phyloP scores from a whole-genome alignment of 2,329 filamentous ascomycete genomes.

The Exophiala sp. region DNA sequence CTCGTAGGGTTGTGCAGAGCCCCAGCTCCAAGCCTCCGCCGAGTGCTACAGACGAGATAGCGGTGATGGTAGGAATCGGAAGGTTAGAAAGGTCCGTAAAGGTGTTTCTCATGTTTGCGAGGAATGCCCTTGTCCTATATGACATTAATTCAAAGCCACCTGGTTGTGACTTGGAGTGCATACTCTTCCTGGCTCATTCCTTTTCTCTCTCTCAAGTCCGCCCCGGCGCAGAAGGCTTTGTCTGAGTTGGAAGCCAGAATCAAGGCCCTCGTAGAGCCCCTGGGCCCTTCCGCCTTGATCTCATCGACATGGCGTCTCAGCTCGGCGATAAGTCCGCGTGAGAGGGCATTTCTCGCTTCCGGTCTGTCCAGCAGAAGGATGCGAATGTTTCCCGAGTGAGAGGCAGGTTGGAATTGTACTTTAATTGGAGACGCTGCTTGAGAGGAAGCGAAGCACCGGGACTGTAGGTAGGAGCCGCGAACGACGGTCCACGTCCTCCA shows the following conservation, averaged over 20 bases:
- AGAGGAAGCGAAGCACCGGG: conserved; percentile 13
- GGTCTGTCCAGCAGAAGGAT: conserved; percentile 84
- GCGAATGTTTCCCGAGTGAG: conserved; percentile 75
- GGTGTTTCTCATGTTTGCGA: conserved; percentile 67
- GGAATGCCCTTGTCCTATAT: conserved; percentile 69
- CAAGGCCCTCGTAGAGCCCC: conserved; percentile 65
- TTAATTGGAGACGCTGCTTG: conserved; percentile 45
- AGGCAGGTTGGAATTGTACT: conserved; percentile 68
- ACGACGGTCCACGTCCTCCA: conserved; percentile 5
- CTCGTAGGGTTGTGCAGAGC: conserved; percentile 79
- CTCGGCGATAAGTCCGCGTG: conserved; percentile 64
- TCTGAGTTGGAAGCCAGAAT: conserved; percentile 82
- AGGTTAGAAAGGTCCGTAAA: conserved; percentile 67
- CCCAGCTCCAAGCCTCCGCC: conserved; percentile 92
- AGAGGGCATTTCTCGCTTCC: conserved; percentile 83
- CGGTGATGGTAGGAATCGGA: conserved; percentile 82
- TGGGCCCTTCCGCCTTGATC: conserved; percentile 56
- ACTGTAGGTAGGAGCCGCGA: neutral
- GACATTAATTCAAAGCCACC: conserved; percentile 5
- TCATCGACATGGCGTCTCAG: conserved; percentile 67
- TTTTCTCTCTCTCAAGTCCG: conserved; percentile 83
- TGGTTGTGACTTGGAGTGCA: conserved; percentile 30
- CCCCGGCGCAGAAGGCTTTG: conserved; percentile 83
- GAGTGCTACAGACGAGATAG: conserved; percentile 77
- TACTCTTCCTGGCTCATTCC: conserved; percentile 74